These are phyloP conservation scores for Leccinum arenicola DNA, from an alignment of 768 basidiomycete genomes.

Conservation along the genomic window DNA sequence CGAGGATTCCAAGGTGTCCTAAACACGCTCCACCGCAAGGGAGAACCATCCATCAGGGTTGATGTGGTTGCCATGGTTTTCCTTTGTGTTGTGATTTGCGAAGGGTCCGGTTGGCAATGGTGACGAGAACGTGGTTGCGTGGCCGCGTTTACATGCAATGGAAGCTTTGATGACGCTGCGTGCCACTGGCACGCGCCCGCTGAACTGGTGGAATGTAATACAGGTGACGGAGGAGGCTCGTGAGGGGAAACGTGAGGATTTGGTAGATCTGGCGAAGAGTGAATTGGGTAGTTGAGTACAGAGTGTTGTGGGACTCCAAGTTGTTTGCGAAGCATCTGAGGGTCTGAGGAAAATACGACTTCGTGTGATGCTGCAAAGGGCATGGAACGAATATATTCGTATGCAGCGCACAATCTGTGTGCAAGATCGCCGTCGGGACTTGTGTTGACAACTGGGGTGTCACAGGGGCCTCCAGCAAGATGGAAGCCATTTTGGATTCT, in stretches of 20 bases:
- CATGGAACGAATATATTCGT: conserved; percentile 26
- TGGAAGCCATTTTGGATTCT: background rate
- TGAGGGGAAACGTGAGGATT: conserved; percentile 20
- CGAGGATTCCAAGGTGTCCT: background rate
- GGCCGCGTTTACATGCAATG: conserved; percentile 5
- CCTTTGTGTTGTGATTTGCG: background rate
- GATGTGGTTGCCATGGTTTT: background rate
- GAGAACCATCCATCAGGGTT: background rate
- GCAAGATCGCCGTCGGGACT: conserved; percentile 18
- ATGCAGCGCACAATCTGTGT: conserved; percentile 22
- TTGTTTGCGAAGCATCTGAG: conserved; percentile 26
- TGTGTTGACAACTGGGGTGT: background rate
- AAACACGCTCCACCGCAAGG: background rate
- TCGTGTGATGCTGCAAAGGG: conserved; percentile 8
- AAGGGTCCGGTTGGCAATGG: background rate
- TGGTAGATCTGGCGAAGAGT: conserved; percentile 20
- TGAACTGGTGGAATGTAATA: background rate
- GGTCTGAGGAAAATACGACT: conserved; percentile 22
- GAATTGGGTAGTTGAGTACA: conserved; percentile 21
- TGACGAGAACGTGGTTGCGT: background rate
- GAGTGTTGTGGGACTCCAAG: conserved; percentile 32
- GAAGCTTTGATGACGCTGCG: background rate
- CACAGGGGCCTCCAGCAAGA: background rate
- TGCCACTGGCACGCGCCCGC: background rate
- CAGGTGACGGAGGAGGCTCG: background rate